Base-by-base conservation (phyloP, 2,329 filamentous ascomycete species). In the Phaeosphaeria sp. region DNA sequence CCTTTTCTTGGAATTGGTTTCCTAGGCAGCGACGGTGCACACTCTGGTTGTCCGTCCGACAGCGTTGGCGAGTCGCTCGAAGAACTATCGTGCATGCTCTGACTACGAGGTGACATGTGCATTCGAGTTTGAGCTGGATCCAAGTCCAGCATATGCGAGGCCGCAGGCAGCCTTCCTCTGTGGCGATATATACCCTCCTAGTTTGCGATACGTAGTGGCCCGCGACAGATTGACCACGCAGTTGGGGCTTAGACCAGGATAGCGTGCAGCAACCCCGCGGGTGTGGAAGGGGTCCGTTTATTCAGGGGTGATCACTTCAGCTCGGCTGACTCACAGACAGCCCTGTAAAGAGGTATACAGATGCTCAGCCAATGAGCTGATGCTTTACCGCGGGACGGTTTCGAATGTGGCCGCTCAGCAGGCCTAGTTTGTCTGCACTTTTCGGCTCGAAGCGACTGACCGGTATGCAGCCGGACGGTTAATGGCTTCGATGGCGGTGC, bases 1-100 rank as follows among this genome's bases (percentile, higher is more conserved):
- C 87, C 87, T 60, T 86, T 82, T 54, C 87, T 67, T 3, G 74
- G 74, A 27, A 76, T 74, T 1, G 74, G 74, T 54, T 73, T 77
- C 47, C 72, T 68, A 65, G 70, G 71, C 46, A 63, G 65, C 44
- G 68, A 62, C 30, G 66, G 60, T n/a, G 66, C 57, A 25, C 50
- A 64, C 42, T 59, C 66, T 46, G 42, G 60, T 27, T 15, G n/a
- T 22, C 42, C 58, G 46, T 72, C 65, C 21, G 69, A 67, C 18
- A 59, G 52, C 3, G 62, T 63, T 50, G 72, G 72, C 27, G 72
- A 76, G 58, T 73, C 71, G 62, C 72, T 73, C 17, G 73, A 73
- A 18, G 64, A 39, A 39, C 36, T 39, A 39, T 39, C 36, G 36
- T 46, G 43, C 43, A 46, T 46, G 43, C 43, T 23, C 44, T 59